Conservation (phyloP, 2,329 filamentous ascomycete genomes). For the Aspergillus candidus region DNA sequence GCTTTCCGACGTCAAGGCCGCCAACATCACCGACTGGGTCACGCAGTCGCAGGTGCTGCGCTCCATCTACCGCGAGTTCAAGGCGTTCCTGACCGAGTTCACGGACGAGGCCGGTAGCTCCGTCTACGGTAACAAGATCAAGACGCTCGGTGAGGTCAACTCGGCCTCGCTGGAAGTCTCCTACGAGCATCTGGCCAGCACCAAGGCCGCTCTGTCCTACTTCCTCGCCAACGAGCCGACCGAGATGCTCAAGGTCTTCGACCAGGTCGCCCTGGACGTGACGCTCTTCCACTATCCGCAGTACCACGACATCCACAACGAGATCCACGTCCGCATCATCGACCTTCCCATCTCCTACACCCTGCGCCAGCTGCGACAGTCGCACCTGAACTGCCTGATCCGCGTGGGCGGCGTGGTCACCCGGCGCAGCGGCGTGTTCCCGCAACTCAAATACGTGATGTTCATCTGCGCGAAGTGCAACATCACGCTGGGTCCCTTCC, state of each 20-base stretch:
- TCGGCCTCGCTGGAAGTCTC: conserved; percentile 94
- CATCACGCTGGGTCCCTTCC: conserved; percentile 86
- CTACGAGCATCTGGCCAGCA: conserved; percentile 82
- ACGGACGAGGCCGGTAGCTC: conserved; percentile 83
- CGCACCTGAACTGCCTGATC: conserved; percentile 90
- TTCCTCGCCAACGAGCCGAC: conserved; percentile 92
- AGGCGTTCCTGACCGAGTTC: conserved; percentile 92
- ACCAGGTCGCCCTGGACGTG: conserved; percentile 93
- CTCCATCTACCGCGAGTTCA: conserved; percentile 94
- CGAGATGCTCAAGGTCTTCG: conserved; percentile 94
- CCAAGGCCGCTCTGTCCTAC: conserved; percentile 90
- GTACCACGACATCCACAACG: conserved; percentile 94
- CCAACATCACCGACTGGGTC: conserved; percentile 93
- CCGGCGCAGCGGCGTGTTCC: conserved; percentile 88
- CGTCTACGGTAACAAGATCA: conserved; percentile 89
- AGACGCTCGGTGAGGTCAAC: conserved; percentile 94
- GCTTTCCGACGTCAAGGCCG: conserved; percentile 85
- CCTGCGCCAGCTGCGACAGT: conserved; percentile 87
- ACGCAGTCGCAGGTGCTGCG: conserved; percentile 81
- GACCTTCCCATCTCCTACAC: conserved; percentile 94
- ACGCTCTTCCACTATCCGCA: conserved; percentile 94
- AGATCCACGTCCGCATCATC: conserved; percentile 95
- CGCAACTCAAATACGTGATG: conserved; percentile 96
- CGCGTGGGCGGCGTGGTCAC: conserved; percentile 94
- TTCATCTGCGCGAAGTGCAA: conserved; percentile 95